Evolutionary conservation across 495 filamentous ascomycete species (phyloP).

Genomic region (Aspergillus avenaceus): DNA sequence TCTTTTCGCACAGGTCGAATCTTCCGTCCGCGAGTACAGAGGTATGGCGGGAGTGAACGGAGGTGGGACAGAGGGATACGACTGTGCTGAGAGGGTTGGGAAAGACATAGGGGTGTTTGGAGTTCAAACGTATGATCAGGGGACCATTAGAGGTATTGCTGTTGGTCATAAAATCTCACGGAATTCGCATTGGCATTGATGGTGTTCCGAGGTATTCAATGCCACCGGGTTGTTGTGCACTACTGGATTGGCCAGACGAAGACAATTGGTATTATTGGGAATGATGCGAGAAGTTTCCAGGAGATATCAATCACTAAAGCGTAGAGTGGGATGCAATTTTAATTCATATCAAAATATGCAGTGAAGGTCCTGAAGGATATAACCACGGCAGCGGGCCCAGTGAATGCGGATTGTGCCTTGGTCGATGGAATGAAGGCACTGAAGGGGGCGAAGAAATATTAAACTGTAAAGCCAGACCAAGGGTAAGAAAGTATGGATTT

Average conservation of each 20-base stretch:
- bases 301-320: background rate
- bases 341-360: slow-evolving; percentile 8
- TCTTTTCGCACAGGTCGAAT: slow-evolving; percentile 18
- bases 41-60: slow-evolving; percentile 24
- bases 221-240: background rate
- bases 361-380: slow-evolving; percentile 5
- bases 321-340: slow-evolving; percentile 1
- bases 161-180: background rate
- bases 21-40: slow-evolving; percentile 11
- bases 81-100: slow-evolving; percentile 24
- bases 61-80: slow-evolving; percentile 22
- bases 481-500: slow-evolving; percentile 11
- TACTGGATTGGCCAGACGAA: too few species aligned
- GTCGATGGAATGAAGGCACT: slow-evolving; percentile 36
- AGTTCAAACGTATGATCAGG: background rate
- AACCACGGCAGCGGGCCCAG: slow-evolving; percentile 16
- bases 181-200: slow-evolving; percentile 1
- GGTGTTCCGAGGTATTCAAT: background rate
- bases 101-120: slow-evolving; percentile 34
- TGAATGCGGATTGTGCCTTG: slow-evolving; percentile 25
- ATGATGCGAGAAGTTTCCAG: too few species aligned
- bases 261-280: background rate
- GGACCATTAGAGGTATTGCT: slow-evolving; percentile 4
- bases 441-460: slow-evolving; percentile 16
- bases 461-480: slow-evolving; percentile 15